Evolutionary conservation across 257 asterid species (phyloP).

Genomic region (Nicotiana noctiflora): DNA sequence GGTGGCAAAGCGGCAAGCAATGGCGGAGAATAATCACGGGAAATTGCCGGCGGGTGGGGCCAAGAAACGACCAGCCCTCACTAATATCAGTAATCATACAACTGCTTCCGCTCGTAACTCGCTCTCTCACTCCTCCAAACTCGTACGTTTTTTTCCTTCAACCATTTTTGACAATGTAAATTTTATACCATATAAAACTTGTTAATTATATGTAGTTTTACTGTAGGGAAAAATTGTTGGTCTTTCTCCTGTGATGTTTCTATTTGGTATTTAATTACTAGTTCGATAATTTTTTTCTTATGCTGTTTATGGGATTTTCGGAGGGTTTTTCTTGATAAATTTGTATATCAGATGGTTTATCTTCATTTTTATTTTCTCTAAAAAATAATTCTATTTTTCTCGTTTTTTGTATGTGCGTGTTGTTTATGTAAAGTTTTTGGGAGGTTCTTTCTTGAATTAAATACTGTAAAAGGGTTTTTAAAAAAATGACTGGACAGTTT

Average conservation of each 20-base stretch:
- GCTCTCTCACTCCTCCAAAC: conserved; percentile 41
- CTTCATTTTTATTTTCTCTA: too few species aligned
- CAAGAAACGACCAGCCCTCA: conserved; percentile 79
- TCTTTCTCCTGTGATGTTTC: too few species aligned
- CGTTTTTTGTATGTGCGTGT: too few species aligned
- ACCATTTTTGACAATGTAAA: not conserved
- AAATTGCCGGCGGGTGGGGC: conserved; percentile 27
- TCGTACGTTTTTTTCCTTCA: conserved; percentile 27
- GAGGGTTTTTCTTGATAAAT: too few species aligned
- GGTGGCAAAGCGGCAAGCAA: conserved; percentile 59
- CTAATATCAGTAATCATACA: conserved; percentile 65
- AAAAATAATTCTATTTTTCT: too few species aligned
- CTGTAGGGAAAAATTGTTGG: not conserved
- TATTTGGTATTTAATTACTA: too few species aligned
- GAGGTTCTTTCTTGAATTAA: not conserved
- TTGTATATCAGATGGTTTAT: too few species aligned
- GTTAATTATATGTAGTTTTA: not conserved
- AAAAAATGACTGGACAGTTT: not conserved
- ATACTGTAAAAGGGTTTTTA: not conserved
- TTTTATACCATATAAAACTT: not conserved
- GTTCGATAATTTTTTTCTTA: too few species aligned
- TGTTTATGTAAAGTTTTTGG: not conserved
- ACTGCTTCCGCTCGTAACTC: conserved; percentile 29
- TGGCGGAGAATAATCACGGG: conserved; percentile 35
- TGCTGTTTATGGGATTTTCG: too few species aligned